phyloP scores from a whole-genome alignment of 164 flowering plant species.

The Berberis vulgaris region DNA sequence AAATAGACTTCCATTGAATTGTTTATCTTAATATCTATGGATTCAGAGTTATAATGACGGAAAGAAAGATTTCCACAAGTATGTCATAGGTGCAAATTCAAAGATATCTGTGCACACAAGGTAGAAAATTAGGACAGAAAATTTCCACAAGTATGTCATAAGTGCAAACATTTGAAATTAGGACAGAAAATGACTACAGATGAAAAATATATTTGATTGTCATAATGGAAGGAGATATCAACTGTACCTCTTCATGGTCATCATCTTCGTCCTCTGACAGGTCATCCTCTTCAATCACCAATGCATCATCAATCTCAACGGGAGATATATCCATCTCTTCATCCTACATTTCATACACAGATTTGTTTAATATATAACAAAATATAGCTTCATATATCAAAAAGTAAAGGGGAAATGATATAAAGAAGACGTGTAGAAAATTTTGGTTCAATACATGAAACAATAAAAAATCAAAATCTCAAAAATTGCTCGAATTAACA shows the following conservation, averaged over 20 bases:
- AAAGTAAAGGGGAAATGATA: background rate
- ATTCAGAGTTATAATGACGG: background rate
- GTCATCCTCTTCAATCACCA: constrained; percentile 97
- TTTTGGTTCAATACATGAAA: too few relatives aligned
- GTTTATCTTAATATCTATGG: too few relatives aligned
- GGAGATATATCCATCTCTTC: constrained; percentile 87
- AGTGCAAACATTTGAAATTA: too few relatives aligned
- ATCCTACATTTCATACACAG: constrained; percentile 37
- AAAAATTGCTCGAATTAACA: too few relatives aligned
- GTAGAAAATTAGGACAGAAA: too few relatives aligned
- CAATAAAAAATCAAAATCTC: too few relatives aligned
- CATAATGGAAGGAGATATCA: background rate
- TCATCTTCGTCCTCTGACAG: constrained; percentile 94
- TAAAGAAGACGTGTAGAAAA: too few relatives aligned
- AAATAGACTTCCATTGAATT: background rate
- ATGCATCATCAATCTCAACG: constrained; percentile 81
- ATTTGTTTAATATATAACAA: background rate
- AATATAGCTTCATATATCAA: background rate
- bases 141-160: too few relatives aligned
- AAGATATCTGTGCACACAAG: too few relatives aligned
- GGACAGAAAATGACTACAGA: too few relatives aligned
- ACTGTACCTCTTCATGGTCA: constrained; percentile 76
- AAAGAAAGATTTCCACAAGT: background rate
- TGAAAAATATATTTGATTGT: too few relatives aligned
- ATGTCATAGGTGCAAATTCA: background rate